These are phyloP conservation scores for Debaryomycetaceae sp. DNA, from an alignment of 1,139 yeast genomes.

Conservation along the genomic window DNA sequence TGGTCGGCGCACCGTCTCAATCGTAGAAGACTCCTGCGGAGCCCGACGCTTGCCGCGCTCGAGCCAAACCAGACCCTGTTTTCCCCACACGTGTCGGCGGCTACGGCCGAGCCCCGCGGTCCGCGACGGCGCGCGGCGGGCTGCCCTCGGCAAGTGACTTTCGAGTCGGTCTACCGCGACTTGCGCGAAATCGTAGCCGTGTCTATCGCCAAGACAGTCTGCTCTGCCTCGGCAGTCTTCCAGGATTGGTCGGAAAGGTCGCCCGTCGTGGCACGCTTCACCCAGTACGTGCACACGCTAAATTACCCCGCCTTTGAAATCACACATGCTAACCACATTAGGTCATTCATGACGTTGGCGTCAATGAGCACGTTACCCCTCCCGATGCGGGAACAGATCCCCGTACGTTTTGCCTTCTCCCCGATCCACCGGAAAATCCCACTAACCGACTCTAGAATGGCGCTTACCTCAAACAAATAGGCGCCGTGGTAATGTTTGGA, in stretches of 20 bases:
- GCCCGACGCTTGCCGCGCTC: no score
- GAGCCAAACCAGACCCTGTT: no score
- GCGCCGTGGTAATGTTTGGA: neutral
- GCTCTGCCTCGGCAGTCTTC: neutral
- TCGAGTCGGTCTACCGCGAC: neutral
- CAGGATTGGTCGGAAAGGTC: neutral
- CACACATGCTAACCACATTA: neutral
- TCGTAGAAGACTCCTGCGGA: no score
- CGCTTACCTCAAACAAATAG: conserved; percentile 1
- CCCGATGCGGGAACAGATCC: neutral
- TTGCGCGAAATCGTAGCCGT: neutral
- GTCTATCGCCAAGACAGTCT: neutral
- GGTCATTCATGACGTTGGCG: neutral
- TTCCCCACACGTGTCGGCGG: no score
- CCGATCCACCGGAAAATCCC: conserved; percentile 2
- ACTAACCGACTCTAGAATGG: conserved; percentile 8
- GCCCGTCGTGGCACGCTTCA: neutral
- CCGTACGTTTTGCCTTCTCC: neutral
- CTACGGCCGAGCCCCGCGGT: no score
- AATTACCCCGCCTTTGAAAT: neutral
- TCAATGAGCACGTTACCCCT: neutral
- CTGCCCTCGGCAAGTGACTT: neutral
- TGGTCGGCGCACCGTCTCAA: no score
- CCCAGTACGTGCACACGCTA: neutral
- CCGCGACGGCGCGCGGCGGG: no score